Conservation (phyloP, 2,329 filamentous ascomycete species). For the Westerdykella sp. region DNA sequence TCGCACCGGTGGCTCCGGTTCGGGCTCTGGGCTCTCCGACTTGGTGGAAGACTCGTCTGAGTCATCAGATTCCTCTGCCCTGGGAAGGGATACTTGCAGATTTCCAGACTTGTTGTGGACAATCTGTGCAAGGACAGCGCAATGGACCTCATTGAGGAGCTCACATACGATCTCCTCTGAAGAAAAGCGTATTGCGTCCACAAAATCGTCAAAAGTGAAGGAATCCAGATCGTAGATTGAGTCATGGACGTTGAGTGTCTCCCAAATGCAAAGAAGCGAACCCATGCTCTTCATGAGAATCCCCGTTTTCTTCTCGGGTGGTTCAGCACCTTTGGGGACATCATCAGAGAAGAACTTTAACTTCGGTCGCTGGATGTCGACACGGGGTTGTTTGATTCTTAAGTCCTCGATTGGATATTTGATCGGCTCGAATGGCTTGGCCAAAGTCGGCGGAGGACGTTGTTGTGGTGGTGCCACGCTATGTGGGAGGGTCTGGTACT, state of each 20-base stretch:
- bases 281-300: slow-evolving; percentile 84
- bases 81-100: slow-evolving; percentile 70
- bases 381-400: slow-evolving; percentile 63
- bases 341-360: slow-evolving; percentile 72
- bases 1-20: slow-evolving; percentile 67
- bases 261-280: slow-evolving; percentile 82
- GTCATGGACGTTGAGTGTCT: slow-evolving; percentile 96
- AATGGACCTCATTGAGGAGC: slow-evolving; percentile 85
- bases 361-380: slow-evolving; percentile 61
- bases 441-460: slow-evolving; percentile 50
- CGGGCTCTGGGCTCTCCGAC: slow-evolving; percentile 47
- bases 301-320: slow-evolving; percentile 39
- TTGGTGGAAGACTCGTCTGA: slow-evolving; percentile 49
- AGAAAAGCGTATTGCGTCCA: slow-evolving; percentile 76
- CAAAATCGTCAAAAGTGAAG: slow-evolving; percentile 94
- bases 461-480: slow-evolving; percentile 35
- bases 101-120: slow-evolving; percentile 76
- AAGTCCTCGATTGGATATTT: slow-evolving; percentile 97
- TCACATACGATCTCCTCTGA: slow-evolving; percentile 71
- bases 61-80: slow-evolving; percentile 45
- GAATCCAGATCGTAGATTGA: slow-evolving; percentile 91
- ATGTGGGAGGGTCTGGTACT: slow-evolving; percentile 32
- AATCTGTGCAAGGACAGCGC: slow-evolving; percentile 79
- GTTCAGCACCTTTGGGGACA: slow-evolving; percentile 37
- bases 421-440: slow-evolving; percentile 49